Percentiles rank a stretch among this genome's conserved stretches.
phyloP scores from a whole-genome alignment of 1,284 basidiomycete genomes.

The Stygiomarasmius scandens region DNA sequence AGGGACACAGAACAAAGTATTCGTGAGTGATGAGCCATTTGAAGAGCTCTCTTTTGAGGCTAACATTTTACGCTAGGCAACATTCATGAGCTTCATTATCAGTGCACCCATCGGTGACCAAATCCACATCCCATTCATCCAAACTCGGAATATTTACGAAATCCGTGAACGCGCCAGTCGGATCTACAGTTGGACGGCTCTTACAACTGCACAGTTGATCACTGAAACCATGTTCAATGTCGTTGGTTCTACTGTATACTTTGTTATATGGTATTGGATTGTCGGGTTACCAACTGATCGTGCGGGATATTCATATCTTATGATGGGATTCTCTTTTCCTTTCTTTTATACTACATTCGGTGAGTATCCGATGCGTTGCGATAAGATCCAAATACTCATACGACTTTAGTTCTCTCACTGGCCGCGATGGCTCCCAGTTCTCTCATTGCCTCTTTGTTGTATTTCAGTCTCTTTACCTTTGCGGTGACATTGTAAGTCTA shows the following conservation, averaged over 20 bases:
- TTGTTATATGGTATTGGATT: constrained; percentile 54
- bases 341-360: constrained; percentile 50
- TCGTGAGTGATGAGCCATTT: constrained; percentile 38
- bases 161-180: constrained; percentile 65
- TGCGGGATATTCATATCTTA: constrained; percentile 57
- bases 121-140: constrained; percentile 57
- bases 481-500: constrained; percentile 62
- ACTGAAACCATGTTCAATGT: constrained; percentile 53
- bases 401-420: constrained; percentile 55
- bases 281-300: constrained; percentile 50
- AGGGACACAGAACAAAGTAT: constrained; percentile 77
- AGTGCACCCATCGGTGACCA: constrained; percentile 52
- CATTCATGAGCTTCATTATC: constrained; percentile 53
- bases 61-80: constrained; percentile 33
- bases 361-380: not conserved
- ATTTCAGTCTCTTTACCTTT: constrained; percentile 69
- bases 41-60: not conserved
- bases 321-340: constrained; percentile 49
- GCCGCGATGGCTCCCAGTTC: constrained; percentile 68
- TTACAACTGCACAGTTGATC: constrained; percentile 56
- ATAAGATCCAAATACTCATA: not conserved
- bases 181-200: constrained; percentile 83
- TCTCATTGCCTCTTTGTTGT: constrained; percentile 58
- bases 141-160: constrained; percentile 61
- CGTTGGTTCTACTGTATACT: constrained; percentile 58